A percentile compares a stretch with the other conserved stretches of the same genome.
These are phyloP conservation scores for Violaceomyces palustris DNA, from an alignment of 1,284 basidiomycete species.

Conservation along the genomic window DNA sequence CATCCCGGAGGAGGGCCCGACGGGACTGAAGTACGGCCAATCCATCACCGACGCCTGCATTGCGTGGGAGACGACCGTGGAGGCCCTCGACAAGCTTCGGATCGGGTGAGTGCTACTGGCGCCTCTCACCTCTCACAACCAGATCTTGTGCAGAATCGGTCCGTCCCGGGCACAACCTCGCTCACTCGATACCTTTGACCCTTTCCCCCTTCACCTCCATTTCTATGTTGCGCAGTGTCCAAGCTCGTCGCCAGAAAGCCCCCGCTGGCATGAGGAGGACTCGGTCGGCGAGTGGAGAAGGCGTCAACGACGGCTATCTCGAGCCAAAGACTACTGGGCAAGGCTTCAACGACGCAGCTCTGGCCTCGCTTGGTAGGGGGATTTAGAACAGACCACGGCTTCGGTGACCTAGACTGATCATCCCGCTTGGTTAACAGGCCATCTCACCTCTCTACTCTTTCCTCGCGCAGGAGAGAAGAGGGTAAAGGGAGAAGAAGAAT, in stretches of 20 bases:
- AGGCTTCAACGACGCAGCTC: slow-evolving; percentile 37
- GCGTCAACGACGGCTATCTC: slow-evolving; percentile 24
- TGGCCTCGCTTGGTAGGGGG: slow-evolving; percentile 25
- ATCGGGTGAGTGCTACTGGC: no score
- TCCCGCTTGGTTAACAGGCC: no score
- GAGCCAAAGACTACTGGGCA: background rate
- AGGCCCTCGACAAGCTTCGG: slow-evolving; percentile 39
- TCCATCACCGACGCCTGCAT: slow-evolving; percentile 50
- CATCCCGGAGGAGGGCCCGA: slow-evolving; percentile 40
- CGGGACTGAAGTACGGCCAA: slow-evolving; percentile 39
- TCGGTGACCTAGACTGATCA: no score
- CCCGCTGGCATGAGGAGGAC: slow-evolving; percentile 11
- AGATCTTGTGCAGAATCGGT: no score
- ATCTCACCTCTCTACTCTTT: no score
- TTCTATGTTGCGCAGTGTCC: no score
- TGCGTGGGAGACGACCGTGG: slow-evolving; percentile 44
- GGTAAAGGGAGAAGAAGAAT: no score
- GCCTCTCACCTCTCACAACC: no score
- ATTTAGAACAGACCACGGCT: no score
- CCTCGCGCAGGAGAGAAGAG: no score
- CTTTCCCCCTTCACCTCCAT: background rate
- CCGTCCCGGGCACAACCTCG: no score
- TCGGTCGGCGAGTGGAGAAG: slow-evolving; percentile 6
- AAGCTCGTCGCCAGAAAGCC: slow-evolving; percentile 23
- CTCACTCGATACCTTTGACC: no score